Evolutionary conservation across 257 asterid genomes (phyloP).

Genomic region (Voacanga thouarsii): DNA sequence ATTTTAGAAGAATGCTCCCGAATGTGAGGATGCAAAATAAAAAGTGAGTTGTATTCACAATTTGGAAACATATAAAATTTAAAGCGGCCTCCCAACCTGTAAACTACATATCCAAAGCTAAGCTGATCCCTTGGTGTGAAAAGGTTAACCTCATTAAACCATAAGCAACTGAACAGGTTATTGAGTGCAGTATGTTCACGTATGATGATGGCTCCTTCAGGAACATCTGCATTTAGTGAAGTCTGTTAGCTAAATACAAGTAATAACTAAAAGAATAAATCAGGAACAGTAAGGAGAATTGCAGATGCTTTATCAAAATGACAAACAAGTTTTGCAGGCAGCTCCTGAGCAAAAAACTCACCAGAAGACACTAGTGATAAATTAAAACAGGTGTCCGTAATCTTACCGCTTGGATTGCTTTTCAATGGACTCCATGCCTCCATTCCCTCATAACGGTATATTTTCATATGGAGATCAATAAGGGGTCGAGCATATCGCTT

Average conservation of each 20-base stretch:
- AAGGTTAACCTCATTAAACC: constrained; percentile 97
- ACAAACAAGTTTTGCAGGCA: neutral
- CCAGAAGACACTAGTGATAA: neutral
- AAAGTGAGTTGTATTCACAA: constrained; percentile 88
- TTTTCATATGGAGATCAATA: constrained; percentile 84
- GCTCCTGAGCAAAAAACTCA: neutral
- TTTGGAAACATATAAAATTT: constrained; percentile 83
- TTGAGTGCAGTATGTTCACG: constrained; percentile 80
- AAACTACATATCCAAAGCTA: constrained; percentile 87
- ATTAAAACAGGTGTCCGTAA: neutral
- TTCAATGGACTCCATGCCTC: constrained; percentile 74
- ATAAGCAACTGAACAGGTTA: constrained; percentile 87
- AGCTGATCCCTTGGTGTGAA: constrained; percentile 97
- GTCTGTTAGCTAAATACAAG: constrained; percentile 7
- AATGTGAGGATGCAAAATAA: constrained; percentile 74
- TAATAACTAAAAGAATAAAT: neutral
- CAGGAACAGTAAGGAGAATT: neutral
- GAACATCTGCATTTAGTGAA: constrained; percentile 64
- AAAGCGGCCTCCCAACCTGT: constrained; percentile 64
- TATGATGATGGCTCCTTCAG: constrained; percentile 95
- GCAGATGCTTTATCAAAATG: neutral
- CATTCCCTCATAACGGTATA: constrained; percentile 81
- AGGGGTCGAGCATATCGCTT: constrained; percentile 97
- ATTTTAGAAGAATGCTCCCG: constrained; percentile 93
- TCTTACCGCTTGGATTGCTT: constrained; percentile 65